Base-by-base conservation (phyloP, 2,329 filamentous ascomycete species). In the Penicillium sp. region DNA sequence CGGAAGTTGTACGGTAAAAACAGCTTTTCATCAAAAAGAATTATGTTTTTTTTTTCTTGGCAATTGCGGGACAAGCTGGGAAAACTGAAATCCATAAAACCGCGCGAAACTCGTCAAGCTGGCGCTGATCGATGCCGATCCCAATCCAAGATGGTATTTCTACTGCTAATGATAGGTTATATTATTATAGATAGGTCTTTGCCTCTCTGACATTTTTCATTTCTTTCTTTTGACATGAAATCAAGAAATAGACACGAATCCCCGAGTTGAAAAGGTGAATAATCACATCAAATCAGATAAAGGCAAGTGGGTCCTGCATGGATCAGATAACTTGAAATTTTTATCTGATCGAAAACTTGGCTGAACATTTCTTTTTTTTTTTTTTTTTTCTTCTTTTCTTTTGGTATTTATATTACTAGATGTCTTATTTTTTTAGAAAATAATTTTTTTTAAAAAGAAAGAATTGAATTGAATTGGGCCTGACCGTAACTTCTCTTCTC, bases 321-420 rank as follows among this genome's bases (percentile, higher is more conserved):
- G 60, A 64, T 64, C 62, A 62, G 62, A 64, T 64, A 64, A 64
- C 27, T 50, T 15, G 27, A 51, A 52, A 40, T 54, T 62, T 62
- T 64, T 62, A 64, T 64, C 62, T 61, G 60, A 64, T 64, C 55
- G 25, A 35, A 17, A 8, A 29, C 21, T 42, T 42, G 21, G 33
- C 54, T 45, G n/a, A n/a, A 38, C 40, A 21, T 12, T 15, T 31
- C n/a, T n/a, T n/a, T n/a, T n/a, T n/a, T n/a, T n/a, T 13, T 27
- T 7, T 31, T 13, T 10, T 17, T 4, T 25, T 27, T 4, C 19
- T 3, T 27, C 10, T 19, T 17, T n/a, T 6, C 13, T n/a, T 10
- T 6, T 27, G 10, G 6, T 50, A 25, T 37, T 25, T n/a, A n/a
- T 37, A 17, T 40, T 29, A 19, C 21, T 29, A 13, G 10, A 19